Evolutionary conservation across 805 yeast species (phyloP).

Genomic region (Ogataea pini): DNA sequence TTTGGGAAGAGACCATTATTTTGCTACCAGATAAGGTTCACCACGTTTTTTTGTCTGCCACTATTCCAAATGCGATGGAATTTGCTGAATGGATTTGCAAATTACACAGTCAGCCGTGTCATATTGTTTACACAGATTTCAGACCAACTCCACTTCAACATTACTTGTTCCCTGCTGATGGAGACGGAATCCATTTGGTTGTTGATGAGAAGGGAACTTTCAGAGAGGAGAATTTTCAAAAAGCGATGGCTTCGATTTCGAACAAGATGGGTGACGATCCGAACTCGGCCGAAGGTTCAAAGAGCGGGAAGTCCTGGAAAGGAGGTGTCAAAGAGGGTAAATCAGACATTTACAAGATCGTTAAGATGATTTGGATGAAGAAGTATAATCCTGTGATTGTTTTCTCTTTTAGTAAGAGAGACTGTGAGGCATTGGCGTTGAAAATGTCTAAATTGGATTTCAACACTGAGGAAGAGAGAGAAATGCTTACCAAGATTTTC

Average conservation of each 20-base stretch:
- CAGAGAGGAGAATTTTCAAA: conserved; percentile 96
- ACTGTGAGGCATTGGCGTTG: conserved; percentile 91
- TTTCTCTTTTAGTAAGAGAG: conserved; percentile 95
- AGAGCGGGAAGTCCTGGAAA: conserved; percentile 71
- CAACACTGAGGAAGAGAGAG: conserved; percentile 92
- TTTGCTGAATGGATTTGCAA: conserved; percentile 98
- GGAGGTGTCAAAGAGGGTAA: conserved; percentile 70
- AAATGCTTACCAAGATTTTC: conserved; percentile 85
- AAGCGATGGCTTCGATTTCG: conserved; percentile 93
- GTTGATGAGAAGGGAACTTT: conserved; percentile 96
- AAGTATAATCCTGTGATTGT: conserved; percentile 97
- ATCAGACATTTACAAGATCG: conserved; percentile 93
- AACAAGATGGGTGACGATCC: conserved; percentile 86
- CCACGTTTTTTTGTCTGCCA: conserved; percentile 90
- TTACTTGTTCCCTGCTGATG: conserved; percentile 96
- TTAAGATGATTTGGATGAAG: conserved; percentile 96
- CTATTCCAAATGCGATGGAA: conserved; percentile 97
- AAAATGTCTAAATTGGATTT: conserved; percentile 96
- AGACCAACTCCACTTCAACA: conserved; percentile 99
- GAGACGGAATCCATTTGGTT: conserved; percentile 95
- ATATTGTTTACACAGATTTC: conserved; percentile 97
- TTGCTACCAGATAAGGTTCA: conserved; percentile 94
- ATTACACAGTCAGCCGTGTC: conserved; percentile 95
- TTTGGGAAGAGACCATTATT: conserved; percentile 98
- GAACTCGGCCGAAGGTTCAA: conserved; percentile 52